Evolutionary conservation across 2,329 filamentous ascomycete genomes (phyloP).

Genomic region (Dendryphion nanum): DNA sequence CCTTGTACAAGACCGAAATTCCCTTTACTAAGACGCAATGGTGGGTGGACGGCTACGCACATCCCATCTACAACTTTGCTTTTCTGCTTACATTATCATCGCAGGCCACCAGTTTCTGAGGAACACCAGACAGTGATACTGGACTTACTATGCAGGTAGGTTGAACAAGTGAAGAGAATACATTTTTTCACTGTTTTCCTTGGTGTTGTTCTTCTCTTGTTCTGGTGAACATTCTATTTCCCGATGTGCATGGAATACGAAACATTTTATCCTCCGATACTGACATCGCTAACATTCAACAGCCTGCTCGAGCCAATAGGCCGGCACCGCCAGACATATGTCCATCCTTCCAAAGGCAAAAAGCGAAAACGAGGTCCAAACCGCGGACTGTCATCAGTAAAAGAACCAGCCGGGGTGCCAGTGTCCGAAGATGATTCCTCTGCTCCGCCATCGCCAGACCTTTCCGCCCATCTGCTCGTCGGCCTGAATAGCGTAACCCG

Average conservation of each 20-base stretch:
- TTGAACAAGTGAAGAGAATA: too few species aligned
- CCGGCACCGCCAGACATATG: conserved; percentile 56
- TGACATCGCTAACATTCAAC: conserved; percentile 11
- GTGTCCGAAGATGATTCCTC: conserved; percentile 1
- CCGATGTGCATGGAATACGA: too few species aligned
- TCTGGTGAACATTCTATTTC: neutral
- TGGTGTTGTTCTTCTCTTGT: too few species aligned
- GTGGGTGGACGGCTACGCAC: too few species aligned
- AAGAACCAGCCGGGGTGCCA: neutral
- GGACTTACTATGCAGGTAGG: conserved; percentile 67
- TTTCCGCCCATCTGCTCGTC: conserved; percentile 59
- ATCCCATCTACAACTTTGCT: too few species aligned
- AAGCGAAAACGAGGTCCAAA: conserved; percentile 50
- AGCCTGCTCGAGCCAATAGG: conserved; percentile 66
- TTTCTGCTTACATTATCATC: too few species aligned
- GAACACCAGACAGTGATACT: too few species aligned
- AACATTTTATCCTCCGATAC: too few species aligned
- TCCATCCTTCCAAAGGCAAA: conserved; percentile 59
- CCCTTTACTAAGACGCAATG: conserved; percentile 62
- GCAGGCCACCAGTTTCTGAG: too few species aligned
- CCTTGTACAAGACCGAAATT: conserved; percentile 64
- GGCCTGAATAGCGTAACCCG: conserved; percentile 65
- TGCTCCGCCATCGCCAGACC: conserved; percentile 45
- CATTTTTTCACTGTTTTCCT: too few species aligned
- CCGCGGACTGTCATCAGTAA: neutral